Evolutionary conservation across 2,329 filamentous ascomycete species (phyloP), one percentile per base, ranked within the genome.

Genomic region (Ceratocystis albifundus): DNA sequence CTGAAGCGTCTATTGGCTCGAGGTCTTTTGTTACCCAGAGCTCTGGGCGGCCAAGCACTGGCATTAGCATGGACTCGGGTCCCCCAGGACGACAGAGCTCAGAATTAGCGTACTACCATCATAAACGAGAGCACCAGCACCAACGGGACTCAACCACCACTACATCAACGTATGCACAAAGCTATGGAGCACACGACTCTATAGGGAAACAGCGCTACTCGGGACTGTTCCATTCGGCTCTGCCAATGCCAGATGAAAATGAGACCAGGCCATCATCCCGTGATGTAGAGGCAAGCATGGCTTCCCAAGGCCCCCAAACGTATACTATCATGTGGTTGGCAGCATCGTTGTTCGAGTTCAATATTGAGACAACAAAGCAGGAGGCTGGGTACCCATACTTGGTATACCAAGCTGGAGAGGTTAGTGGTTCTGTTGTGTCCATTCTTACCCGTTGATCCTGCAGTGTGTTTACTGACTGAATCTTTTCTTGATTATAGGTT

Each of bases 341-440:
- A 15, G 94, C 93, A 22, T 96, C 90, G 71, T 82, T 97, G 41
- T 97, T 96, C 73, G 92, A 97, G 75, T 99, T 97, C 78, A 95
- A 96, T 72, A 97, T 97, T 73, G 89, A 93, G 73, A 90, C 89
- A 28, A 89, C 91, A 30, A 90, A 96, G 71, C 86, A 89, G 67
- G 94, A 97, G 77, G 93, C 89, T 68, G 94, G 94, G 28, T 97
- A 96, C 76, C 92, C 93, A 22, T 99, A 99, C 74, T 79, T 99
- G 69, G 94, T 91, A 57, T 99, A 99, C 76, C 89, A 93, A 70
- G 89, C 92, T 65, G 94, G 94, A 70, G 94, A 99, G 80, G 86
- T 88, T 74, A 72, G 82, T 22, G 10, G 77, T 46, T 32, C n/a
- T n/a, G 45, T 62, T 20, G 64, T 25, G 30, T 50, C 62, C 62